Percentiles rank a stretch among this genome's conserved stretches.
Evolutionary conservation across 768 basidiomycete species (phyloP).

Genomic region (Pisolithus marmoratus): DNA sequence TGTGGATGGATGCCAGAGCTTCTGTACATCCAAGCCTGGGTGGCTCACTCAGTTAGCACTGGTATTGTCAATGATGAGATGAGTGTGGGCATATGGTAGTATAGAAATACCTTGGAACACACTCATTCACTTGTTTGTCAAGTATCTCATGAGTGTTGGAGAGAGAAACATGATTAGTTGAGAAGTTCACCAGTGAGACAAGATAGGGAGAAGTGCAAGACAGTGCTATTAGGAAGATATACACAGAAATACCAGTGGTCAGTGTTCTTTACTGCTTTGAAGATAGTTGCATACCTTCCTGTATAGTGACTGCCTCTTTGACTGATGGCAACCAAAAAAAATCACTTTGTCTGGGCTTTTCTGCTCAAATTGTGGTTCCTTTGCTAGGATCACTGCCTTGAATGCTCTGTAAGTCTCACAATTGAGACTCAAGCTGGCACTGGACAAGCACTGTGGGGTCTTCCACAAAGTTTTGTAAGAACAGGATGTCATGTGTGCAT

Average conservation of each 20-base stretch:
- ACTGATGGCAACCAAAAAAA: slow-evolving; percentile 94
- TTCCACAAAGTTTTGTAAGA: slow-evolving; percentile 74
- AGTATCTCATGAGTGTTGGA: no score
- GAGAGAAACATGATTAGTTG: no score
- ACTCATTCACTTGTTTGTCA: no score
- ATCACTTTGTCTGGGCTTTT: slow-evolving; percentile 83
- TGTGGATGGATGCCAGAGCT: slow-evolving; percentile 21
- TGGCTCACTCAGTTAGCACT: slow-evolving; percentile 44
- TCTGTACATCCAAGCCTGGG: slow-evolving; percentile 32
- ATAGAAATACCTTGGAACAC: no score
- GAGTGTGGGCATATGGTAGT: no score
- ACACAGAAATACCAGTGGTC: neutral
- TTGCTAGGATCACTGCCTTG: slow-evolving; percentile 82
- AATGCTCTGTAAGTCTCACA: slow-evolving; percentile 82
- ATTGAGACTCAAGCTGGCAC: slow-evolving; percentile 88
- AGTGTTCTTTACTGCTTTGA: slow-evolving; percentile 32
- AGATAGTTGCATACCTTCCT: slow-evolving; percentile 73
- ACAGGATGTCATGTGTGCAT: slow-evolving; percentile 81
- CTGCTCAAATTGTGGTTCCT: slow-evolving; percentile 74
- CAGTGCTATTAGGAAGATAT: no score
- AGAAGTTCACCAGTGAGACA: no score
- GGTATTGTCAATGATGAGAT: no score
- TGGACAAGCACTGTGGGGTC: slow-evolving; percentile 81
- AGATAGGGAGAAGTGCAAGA: no score
- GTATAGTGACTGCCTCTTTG: slow-evolving; percentile 78